These are phyloP conservation scores for Amanita inopinata DNA, from an alignment of 768 basidiomycete species.

Conservation along the genomic window DNA sequence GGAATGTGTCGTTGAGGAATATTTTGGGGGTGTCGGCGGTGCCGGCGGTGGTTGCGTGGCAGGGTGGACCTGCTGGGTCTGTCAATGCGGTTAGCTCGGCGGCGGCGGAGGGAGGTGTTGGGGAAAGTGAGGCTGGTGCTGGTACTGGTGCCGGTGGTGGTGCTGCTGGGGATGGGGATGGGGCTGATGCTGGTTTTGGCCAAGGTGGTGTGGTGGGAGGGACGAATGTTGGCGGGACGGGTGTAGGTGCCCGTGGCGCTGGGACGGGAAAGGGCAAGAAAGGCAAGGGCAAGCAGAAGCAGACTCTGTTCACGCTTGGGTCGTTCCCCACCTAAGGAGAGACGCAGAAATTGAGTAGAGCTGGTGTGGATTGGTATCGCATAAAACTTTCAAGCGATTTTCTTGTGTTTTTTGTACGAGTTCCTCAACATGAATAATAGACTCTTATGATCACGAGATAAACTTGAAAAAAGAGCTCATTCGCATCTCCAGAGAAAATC, in stretches of 20 bases:
- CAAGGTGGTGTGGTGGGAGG: background rate
- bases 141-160: slow-evolving; percentile 39
- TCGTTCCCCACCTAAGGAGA: slow-evolving; percentile 32
- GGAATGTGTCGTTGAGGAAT: slow-evolving; percentile 58
- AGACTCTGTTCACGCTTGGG: slow-evolving; percentile 69
- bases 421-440: too few relatives aligned
- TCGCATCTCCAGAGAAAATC: too few relatives aligned
- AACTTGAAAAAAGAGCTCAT: too few relatives aligned
- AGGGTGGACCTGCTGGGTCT: slow-evolving; percentile 14
- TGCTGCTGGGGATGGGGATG: slow-evolving; percentile 7
- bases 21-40: slow-evolving; percentile 43
- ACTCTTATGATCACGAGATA: too few relatives aligned
- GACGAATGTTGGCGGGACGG: slow-evolving; percentile 6
- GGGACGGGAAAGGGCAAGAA: slow-evolving; percentile 50
- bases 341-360: too few relatives aligned
- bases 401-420: too few relatives aligned
- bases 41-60: slow-evolving; percentile 34
- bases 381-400: too few relatives aligned
- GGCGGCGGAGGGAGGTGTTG: slow-evolving; percentile 4
- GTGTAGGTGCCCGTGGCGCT: slow-evolving; percentile 8
- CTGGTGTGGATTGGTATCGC: too few relatives aligned
- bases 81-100: background rate
- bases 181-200: too few relatives aligned
- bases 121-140: slow-evolving; percentile 25
- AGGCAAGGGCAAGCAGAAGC: slow-evolving; percentile 76